These are phyloP conservation scores for Pleurotus cornucopiae DNA, from an alignment of 768 basidiomycete species.

Conservation along the genomic window DNA sequence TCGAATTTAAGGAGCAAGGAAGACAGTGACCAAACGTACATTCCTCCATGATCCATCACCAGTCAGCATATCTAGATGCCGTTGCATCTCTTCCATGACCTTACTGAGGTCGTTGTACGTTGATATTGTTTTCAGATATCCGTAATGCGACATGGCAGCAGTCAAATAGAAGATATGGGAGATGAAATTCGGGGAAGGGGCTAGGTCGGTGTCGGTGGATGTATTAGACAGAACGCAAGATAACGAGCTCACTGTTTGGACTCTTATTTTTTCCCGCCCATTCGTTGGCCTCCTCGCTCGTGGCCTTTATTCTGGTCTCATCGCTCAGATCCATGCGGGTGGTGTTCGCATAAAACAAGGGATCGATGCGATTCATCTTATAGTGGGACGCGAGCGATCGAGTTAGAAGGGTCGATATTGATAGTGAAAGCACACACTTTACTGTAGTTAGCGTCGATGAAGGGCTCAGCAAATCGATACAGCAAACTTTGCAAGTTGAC, in stretches of 20 bases:
- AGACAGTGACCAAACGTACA: slow-evolving; percentile 37
- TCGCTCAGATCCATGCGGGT: slow-evolving; percentile 74
- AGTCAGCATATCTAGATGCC: slow-evolving; percentile 71
- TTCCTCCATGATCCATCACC: slow-evolving; percentile 82
- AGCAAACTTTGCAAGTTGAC: slow-evolving; percentile 83
- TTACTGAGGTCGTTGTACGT: slow-evolving; percentile 70
- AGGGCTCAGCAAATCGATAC: slow-evolving; percentile 85
- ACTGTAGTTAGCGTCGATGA: slow-evolving; percentile 86
- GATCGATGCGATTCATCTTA: slow-evolving; percentile 90
- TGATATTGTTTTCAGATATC: slow-evolving; percentile 77
- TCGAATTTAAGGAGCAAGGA: background rate
- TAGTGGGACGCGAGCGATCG: background rate
- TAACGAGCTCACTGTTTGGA: slow-evolving; percentile 32
- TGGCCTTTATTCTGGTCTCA: slow-evolving; percentile 92
- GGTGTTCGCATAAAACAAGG: slow-evolving; percentile 72
- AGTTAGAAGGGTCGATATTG: background rate
- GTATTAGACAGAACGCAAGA: background rate
- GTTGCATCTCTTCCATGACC: slow-evolving; percentile 71
- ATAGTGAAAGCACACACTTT: slow-evolving; percentile 48
- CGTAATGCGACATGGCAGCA: slow-evolving; percentile 85
- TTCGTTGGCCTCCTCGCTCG: slow-evolving; percentile 75
- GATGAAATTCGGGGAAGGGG: slow-evolving; percentile 83
- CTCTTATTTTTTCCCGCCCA: slow-evolving; percentile 57
- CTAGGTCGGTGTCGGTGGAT: slow-evolving; percentile 23
- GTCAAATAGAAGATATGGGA: slow-evolving; percentile 92